Evolutionary conservation across 2,329 filamentous ascomycete species (phyloP).

Genomic region (Corynespora cassiicola): DNA sequence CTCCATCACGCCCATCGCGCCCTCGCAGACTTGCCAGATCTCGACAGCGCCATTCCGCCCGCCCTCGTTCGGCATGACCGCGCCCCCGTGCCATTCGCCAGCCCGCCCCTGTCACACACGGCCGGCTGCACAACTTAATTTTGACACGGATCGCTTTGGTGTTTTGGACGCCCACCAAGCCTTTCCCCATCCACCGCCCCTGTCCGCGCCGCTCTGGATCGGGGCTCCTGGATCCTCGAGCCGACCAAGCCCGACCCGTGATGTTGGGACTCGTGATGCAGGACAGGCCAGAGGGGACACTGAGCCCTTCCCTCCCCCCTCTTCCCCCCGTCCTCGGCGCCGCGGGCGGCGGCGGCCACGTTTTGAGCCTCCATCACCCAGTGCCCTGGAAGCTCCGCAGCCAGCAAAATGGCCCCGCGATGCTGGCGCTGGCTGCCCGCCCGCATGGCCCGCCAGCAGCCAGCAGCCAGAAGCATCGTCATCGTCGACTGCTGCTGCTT

Average conservation of each 20-base stretch:
- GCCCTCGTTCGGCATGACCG: conserved; percentile 30
- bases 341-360: conserved; percentile 36
- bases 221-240: conserved; percentile 30
- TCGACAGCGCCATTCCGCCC: conserved; percentile 5
- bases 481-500: no score
- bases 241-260: conserved; percentile 41
- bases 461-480: no score
- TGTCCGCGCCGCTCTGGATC: conserved; percentile 21
- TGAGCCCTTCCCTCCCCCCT: conserved; percentile 11
- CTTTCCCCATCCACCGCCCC: conserved; percentile 31
- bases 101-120: conserved; percentile 29
- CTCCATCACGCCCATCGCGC: neutral
- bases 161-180: conserved; percentile 21
- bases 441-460: conserved; percentile 8
- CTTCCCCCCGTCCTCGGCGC: conserved; percentile 17
- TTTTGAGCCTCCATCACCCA: conserved; percentile 35
- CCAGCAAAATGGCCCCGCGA: conserved; percentile 7
- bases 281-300: conserved; percentile 15
- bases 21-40: conserved; percentile 16
- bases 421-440: conserved; percentile 7
- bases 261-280: conserved; percentile 37
- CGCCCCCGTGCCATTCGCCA: conserved; percentile 22
- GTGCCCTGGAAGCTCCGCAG: neutral
- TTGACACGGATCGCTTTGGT: conserved; percentile 29
- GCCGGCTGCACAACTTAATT: conserved; percentile 33